These are phyloP conservation scores for Paramecium sexaurelia DNA, from an alignment of 73 alveolate species.

Conservation along the genomic window DNA sequence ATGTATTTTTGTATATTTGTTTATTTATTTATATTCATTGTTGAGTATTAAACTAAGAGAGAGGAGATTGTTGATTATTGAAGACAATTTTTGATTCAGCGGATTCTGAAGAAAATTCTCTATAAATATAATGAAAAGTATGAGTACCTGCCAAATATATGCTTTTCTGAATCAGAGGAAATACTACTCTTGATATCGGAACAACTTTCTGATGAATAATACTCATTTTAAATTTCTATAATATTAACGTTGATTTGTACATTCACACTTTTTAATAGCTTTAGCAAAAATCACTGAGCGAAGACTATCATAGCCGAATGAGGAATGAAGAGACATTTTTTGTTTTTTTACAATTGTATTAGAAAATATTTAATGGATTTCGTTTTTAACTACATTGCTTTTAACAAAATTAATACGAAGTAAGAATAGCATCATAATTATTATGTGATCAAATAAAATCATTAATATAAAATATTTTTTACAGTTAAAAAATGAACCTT, in stretches of 20 bases:
- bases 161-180: slow-evolving; percentile 32
- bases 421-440: not conserved
- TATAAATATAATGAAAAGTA: not conserved
- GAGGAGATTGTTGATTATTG: slow-evolving; percentile 43
- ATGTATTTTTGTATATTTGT: not conserved
- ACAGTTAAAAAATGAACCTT: slow-evolving; percentile 26
- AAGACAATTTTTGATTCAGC: slow-evolving; percentile 13
- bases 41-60: slow-evolving; percentile 52
- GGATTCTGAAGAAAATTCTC: not conserved
- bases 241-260: not conserved
- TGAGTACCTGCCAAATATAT: not conserved
- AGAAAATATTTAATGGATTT: slow-evolving; percentile 10
- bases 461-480: not conserved
- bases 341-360: not conserved
- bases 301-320: slow-evolving; percentile 51
- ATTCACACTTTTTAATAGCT: slow-evolving; percentile 1
- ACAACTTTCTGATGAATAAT: slow-evolving; percentile 27
- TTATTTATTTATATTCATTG: not conserved
- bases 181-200: slow-evolving; percentile 13
- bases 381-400: slow-evolving; percentile 13
- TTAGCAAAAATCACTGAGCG: slow-evolving; percentile 7
- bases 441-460: not conserved
- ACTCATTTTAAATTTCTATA: slow-evolving; percentile 26
- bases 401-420: not conserved
- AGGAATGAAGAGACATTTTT: slow-evolving; percentile 43